Evolutionary conservation across 1,284 basidiomycete species (phyloP).

Genomic region (Cryptococcus floricola): DNA sequence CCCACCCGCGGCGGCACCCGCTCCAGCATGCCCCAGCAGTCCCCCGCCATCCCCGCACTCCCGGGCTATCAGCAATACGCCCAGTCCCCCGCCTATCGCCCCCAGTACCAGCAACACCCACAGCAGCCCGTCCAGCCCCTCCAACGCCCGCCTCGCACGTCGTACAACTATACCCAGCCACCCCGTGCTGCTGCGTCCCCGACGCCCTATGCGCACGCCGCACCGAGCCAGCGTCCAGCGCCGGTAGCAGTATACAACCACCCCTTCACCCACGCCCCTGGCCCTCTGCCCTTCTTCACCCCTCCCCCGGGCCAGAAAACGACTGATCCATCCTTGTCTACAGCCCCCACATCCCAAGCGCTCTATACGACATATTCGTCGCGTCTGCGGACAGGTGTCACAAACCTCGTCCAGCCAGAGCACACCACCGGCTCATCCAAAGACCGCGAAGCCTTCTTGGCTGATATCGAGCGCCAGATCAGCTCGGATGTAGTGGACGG

Average conservation of each 20-base stretch:
- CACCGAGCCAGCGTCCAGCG: conserved; percentile 4
- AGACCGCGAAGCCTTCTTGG: conserved; percentile 40
- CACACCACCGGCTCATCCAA: conserved; percentile 43
- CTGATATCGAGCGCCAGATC: conserved; percentile 24
- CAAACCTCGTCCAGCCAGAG: conserved; percentile 88
- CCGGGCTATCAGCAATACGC: too few species aligned
- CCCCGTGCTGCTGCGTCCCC: too few species aligned
- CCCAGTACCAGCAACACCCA: too few species aligned
- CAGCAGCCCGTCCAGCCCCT: too few species aligned
- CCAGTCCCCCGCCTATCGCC: too few species aligned
- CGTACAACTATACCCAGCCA: too few species aligned
- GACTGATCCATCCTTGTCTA: conserved; percentile 27
- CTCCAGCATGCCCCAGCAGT: too few species aligned
- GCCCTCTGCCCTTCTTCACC: conserved; percentile 38
- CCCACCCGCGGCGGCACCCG: too few species aligned
- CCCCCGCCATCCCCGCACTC: too few species aligned
- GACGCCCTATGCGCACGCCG: neutral
- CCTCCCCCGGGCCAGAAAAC: conserved; percentile 42
- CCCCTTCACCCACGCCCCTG: conserved; percentile 27
- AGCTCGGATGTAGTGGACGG: conserved; percentile 15
- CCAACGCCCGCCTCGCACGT: too few species aligned
- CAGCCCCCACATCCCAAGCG: conserved; percentile 58
- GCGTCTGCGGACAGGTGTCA: conserved; percentile 85
- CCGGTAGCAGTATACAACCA: conserved; percentile 16
- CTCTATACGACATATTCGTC: conserved; percentile 80